Conservation (phyloP, 768 basidiomycete species). For the Termitomyces sp. region DNA sequence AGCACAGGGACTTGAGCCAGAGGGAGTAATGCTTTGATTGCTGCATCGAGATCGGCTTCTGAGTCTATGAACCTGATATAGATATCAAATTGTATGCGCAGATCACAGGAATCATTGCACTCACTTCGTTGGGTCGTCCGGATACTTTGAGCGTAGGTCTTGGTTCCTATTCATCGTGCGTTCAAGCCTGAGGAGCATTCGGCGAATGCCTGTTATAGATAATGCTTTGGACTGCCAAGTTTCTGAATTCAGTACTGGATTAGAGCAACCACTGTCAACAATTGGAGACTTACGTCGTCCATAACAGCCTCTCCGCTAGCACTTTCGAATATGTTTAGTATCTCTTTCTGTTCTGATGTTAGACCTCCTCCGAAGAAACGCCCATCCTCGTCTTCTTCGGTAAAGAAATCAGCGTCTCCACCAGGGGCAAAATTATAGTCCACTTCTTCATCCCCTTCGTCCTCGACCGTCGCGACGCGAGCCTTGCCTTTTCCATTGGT, state of each 20-base stretch:
- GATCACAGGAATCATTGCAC: conserved; percentile 2
- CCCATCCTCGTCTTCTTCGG: conserved; percentile 88
- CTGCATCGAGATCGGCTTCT: conserved; percentile 87
- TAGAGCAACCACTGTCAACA: conserved; percentile 7
- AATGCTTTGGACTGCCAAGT: conserved; percentile 53
- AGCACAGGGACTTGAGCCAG: conserved; percentile 78
- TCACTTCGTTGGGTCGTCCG: conserved; percentile 87
- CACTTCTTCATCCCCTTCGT: conserved; percentile 50
- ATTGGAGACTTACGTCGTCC: conserved; percentile 53
- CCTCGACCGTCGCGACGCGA: conserved; percentile 52
- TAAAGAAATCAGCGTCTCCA: conserved; percentile 85
- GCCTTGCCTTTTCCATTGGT: conserved; percentile 17
- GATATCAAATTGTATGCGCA: neutral
- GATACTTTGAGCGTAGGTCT: conserved; percentile 93
- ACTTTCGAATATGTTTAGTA: conserved; percentile 89
- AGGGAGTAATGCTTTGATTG: conserved; percentile 84
- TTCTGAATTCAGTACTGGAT: conserved; percentile 16
- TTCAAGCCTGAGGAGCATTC: conserved; percentile 76
- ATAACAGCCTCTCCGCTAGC: conserved; percentile 55
- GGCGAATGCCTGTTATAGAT: conserved; percentile 63
- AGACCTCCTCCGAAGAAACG: conserved; percentile 93
- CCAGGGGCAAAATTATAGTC: conserved; percentile 68
- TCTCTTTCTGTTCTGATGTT: conserved; percentile 90
- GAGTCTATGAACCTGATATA: conserved; percentile 90
- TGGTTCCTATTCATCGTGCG: conserved; percentile 91